phyloP scores from a whole-genome alignment of 306 rosid genomes.

The Acacia melanoxylon region DNA sequence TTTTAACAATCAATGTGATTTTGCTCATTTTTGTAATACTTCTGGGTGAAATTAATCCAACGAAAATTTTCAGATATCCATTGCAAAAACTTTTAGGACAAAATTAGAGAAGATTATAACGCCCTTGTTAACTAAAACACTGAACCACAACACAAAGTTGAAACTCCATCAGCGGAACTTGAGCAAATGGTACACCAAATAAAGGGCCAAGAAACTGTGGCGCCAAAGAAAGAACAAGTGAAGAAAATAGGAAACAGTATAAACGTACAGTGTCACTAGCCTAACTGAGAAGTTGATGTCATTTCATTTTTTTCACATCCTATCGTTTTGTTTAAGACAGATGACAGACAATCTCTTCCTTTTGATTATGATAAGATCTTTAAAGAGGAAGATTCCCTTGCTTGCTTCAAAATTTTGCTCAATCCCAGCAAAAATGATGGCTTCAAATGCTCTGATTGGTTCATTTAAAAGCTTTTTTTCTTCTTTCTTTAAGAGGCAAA shows the following conservation, averaged over 20 bases:
- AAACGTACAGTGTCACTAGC: conserved; percentile 23
- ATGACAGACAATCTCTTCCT: conserved; percentile 46
- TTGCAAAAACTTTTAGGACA: no score
- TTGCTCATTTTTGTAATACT: no score
- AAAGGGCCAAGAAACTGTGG: conserved; percentile 19
- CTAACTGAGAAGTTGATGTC: conserved; percentile 40
- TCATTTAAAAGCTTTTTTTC: conserved; percentile 21
- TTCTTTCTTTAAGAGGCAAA: conserved; percentile 73
- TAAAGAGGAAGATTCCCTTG: conserved; percentile 32
- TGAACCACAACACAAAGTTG: no score
- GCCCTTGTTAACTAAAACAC: no score
- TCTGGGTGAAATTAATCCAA: no score
- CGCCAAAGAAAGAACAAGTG: conserved; percentile 22
- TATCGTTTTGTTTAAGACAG: conserved; percentile 17
- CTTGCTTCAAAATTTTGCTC: conserved; percentile 48
- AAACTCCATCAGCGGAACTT: no score
- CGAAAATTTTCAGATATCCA: no score
- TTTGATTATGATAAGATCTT: conserved; percentile 41
- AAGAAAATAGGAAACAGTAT: conserved; percentile 9
- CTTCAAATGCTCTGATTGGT: conserved; percentile 37
- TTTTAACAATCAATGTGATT: no score
- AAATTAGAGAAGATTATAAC: no score
- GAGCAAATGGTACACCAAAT: no score
- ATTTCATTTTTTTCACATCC: conserved; percentile 23
- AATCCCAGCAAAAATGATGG: conserved; percentile 45